These are phyloP conservation scores for Pontederia crassipes DNA, from an alignment of 176 grass and related monocot species.

Conservation along the genomic window DNA sequence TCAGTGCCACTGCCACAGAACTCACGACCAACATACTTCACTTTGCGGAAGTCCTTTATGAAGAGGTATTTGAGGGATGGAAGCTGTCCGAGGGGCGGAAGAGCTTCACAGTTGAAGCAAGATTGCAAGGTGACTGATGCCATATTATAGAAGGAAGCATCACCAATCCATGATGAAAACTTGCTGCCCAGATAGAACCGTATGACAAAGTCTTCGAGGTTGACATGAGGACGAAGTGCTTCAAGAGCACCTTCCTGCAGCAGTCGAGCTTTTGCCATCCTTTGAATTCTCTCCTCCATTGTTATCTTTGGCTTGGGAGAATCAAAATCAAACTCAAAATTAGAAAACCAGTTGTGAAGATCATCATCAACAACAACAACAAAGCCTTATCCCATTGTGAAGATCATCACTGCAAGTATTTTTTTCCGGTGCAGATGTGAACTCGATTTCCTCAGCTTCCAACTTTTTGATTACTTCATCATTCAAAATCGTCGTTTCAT, in stretches of 20 bases:
- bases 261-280: not conserved
- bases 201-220: slow-evolving; percentile 1
- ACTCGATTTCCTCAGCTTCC: not conserved
- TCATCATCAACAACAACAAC: too few species aligned
- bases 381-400: too few species aligned
- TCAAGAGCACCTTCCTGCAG: not conserved
- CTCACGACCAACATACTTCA: slow-evolving; percentile 2
- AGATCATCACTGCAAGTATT: too few species aligned
- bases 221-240: slow-evolving; percentile 3
- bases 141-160: slow-evolving; percentile 1
- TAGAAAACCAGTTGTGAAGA: too few species aligned
- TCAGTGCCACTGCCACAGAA: not conserved
- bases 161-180: slow-evolving; percentile 3
- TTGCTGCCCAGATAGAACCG: not conserved
- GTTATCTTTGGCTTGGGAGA: not conserved
- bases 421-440: too few species aligned
- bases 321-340: not conserved
- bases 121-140: not conserved
- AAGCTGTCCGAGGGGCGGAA: slow-evolving; percentile 7
- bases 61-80: not conserved
- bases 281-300: not conserved
- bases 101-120: not conserved
- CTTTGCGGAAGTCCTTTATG: not conserved
- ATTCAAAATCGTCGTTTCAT: too few species aligned
- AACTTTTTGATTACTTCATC: not conserved